Evolutionary conservation across 306 rosid genomes (phyloP).

Genomic region (Sesbania bispinosa): DNA sequence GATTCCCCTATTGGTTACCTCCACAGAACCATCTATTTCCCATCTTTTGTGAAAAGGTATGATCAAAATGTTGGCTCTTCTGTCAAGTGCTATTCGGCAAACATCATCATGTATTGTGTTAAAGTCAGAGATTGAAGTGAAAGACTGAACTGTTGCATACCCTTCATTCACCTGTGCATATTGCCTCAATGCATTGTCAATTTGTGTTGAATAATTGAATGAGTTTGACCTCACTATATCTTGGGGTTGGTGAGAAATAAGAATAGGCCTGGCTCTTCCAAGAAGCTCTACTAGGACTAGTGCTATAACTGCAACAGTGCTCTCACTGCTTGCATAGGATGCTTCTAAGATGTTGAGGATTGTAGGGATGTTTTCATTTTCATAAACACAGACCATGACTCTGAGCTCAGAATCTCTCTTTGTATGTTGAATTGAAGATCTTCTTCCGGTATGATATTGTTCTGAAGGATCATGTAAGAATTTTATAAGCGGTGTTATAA

Average conservation of each 20-base stretch:
- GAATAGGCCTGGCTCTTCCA: constrained; percentile 49
- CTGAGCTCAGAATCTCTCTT: constrained; percentile 42
- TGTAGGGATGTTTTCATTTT: constrained; percentile 43
- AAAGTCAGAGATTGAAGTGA: constrained; percentile 48
- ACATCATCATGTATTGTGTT: constrained; percentile 42
- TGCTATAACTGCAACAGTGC: constrained; percentile 40
- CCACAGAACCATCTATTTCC: constrained; percentile 57
- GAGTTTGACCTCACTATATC: background rate
- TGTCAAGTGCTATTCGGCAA: constrained; percentile 37
- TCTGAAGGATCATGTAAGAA: constrained; percentile 44
- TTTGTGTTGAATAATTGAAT: constrained; percentile 18
- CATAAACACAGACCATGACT: constrained; percentile 52
- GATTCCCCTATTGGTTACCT: constrained; percentile 24
- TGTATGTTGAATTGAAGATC: constrained; percentile 49
- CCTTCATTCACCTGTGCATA: constrained; percentile 41
- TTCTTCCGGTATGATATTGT: constrained; percentile 27
- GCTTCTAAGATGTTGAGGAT: constrained; percentile 53
- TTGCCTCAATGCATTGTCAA: constrained; percentile 51
- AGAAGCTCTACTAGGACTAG: constrained; percentile 51
- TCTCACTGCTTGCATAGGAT: constrained; percentile 54
- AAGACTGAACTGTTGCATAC: constrained; percentile 33
- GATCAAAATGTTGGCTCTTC: constrained; percentile 42
- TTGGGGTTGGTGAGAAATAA: constrained; percentile 42
- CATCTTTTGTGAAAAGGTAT: constrained; percentile 64
- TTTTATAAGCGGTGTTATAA: constrained; percentile 49